phyloP scores from a whole-genome alignment of 164 flowering plant genomes.

The Kalanchoe fedtschenkoi region DNA sequence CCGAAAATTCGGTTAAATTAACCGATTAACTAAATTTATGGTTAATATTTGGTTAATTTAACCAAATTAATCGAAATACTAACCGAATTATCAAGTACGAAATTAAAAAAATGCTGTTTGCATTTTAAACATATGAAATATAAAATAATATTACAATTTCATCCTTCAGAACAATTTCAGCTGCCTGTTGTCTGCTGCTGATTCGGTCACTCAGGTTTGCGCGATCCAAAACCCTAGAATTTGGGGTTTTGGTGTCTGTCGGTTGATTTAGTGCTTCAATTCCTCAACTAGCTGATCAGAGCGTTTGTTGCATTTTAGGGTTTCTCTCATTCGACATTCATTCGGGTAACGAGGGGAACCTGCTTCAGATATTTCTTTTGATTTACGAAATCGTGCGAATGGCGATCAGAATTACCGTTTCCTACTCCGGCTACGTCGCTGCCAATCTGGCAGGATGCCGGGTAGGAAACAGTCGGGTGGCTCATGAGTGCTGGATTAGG shows the following conservation, averaged over 20 bases:
- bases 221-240: neutral
- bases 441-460: constrained; percentile 36
- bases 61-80: too few species aligned
- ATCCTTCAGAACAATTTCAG: neutral
- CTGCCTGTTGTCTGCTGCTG: neutral
- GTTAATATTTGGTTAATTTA: too few species aligned
- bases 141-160: too few species aligned
- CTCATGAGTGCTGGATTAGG: constrained; percentile 38
- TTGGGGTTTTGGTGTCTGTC: neutral
- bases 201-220: neutral
- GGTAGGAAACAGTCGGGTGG: constrained; percentile 22
- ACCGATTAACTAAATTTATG: too few species aligned
- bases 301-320: neutral
- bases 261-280: neutral
- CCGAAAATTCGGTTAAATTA: too few species aligned
- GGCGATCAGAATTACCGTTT: constrained; percentile 41
- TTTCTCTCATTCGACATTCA: neutral
- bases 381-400: too few species aligned
- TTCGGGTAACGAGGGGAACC: too few species aligned
- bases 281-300: neutral
- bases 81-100: too few species aligned
- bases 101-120: too few species aligned
- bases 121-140: too few species aligned
- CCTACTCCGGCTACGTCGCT: constrained; percentile 56
- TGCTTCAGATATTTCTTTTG: too few species aligned